These are phyloP conservation scores for Penicillium lagena DNA, from an alignment of 495 filamentous ascomycete genomes.

Conservation along the genomic window DNA sequence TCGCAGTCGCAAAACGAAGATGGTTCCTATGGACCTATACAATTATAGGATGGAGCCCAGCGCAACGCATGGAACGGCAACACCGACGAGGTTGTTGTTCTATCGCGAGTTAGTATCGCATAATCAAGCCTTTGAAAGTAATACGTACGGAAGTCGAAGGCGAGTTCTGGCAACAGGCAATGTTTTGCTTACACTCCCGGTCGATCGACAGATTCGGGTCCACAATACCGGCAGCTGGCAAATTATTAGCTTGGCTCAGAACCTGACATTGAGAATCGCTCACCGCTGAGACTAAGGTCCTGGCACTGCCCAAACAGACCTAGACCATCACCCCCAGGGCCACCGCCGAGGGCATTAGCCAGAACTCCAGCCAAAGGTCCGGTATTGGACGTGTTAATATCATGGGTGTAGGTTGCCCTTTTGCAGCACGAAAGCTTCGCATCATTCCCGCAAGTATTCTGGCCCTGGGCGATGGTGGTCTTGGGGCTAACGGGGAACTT, in stretches of 20 bases:
- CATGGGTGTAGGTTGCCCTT: conserved; percentile 25
- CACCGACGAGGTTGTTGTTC: conserved; percentile 32
- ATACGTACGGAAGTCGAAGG: conserved; percentile 20
- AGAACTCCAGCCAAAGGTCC: conserved; percentile 16
- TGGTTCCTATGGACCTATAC: too few relatives aligned
- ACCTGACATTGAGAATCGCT: neutral
- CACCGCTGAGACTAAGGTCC: conserved; percentile 18
- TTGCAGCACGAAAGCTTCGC: conserved; percentile 39
- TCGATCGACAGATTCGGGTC: conserved; percentile 28
- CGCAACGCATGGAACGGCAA: conserved; percentile 38
- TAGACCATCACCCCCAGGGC: conserved; percentile 17
- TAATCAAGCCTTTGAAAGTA: neutral
- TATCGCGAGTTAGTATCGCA: conserved; percentile 1
- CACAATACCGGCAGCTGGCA: conserved; percentile 17
- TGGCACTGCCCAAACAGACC: conserved; percentile 25
- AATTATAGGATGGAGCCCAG: conserved; percentile 38
- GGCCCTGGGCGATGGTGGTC: conserved; percentile 31
- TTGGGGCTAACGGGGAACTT: conserved; percentile 19
- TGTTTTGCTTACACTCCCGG: conserved; percentile 41
- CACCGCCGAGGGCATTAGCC: conserved; percentile 14
- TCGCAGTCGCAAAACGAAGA: too few relatives aligned
- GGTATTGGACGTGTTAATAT: conserved; percentile 14
- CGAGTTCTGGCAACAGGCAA: conserved; percentile 42
- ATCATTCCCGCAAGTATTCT: conserved; percentile 25
- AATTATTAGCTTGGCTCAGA: neutral